Conservation (phyloP, 306 rosid species). For the Carpinus fangiana region DNA sequence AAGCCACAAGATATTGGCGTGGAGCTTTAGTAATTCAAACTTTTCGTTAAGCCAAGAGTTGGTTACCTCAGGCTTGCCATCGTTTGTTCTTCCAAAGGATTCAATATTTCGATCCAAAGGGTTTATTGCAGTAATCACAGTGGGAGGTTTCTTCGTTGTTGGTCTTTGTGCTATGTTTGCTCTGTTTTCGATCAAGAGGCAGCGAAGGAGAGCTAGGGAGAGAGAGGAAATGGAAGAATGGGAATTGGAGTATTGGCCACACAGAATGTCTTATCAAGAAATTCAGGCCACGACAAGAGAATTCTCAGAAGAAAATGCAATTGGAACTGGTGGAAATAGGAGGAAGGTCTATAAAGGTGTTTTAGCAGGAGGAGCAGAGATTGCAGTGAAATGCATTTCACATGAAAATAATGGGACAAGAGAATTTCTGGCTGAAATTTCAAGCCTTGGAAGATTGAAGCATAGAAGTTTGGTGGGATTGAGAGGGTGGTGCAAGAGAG, state of each 20-base stretch:
- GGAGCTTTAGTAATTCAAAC: slow-evolving; percentile 82
- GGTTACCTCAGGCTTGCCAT: slow-evolving; percentile 59
- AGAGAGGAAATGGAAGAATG: slow-evolving; percentile 86
- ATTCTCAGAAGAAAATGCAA: slow-evolving; percentile 65
- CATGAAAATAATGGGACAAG: slow-evolving; percentile 69
- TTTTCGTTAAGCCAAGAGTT: slow-evolving; percentile 57
- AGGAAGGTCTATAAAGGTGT: slow-evolving; percentile 81
- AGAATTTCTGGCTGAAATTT: slow-evolving; percentile 79
- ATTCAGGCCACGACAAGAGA: slow-evolving; percentile 62
- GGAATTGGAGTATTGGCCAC: slow-evolving; percentile 97
- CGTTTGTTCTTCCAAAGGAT: slow-evolving; percentile 71
- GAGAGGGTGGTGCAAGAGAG: slow-evolving; percentile 87
- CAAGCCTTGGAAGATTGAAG: slow-evolving; percentile 81
- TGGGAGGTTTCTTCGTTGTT: slow-evolving; percentile 38
- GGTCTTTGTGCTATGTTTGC: slow-evolving; percentile 36
- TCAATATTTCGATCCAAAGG: slow-evolving; percentile 56
- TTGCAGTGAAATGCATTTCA: slow-evolving; percentile 78
- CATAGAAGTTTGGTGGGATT: slow-evolving; percentile 71
- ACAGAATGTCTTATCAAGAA: slow-evolving; percentile 61
- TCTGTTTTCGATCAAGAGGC: slow-evolving; percentile 43
- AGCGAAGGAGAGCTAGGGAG: slow-evolving; percentile 37
- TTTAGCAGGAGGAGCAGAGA: slow-evolving; percentile 50
- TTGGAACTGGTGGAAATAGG: slow-evolving; percentile 85
- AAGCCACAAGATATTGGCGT: slow-evolving; percentile 73
- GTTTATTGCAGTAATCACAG: slow-evolving; percentile 52